These are phyloP conservation scores for Saccharomyces hybrid DNA, from an alignment of 1,139 yeast species.

Conservation along the genomic window DNA sequence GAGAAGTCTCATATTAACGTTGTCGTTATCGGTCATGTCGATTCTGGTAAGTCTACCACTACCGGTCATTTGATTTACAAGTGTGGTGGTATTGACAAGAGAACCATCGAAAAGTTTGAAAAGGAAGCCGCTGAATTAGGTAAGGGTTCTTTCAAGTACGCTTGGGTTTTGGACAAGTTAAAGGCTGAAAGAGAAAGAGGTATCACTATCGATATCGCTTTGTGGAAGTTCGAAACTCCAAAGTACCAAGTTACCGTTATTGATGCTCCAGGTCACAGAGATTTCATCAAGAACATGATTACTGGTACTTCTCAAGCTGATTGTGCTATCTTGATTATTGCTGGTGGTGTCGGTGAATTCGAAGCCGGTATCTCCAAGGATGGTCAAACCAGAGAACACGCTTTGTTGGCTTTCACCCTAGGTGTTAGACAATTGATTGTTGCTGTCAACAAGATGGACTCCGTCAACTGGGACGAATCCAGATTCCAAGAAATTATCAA, in stretches of 20 bases:
- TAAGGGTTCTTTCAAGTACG: conserved; percentile 98
- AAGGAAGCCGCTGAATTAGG: conserved; percentile 98
- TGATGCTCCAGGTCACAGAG: conserved; percentile 96
- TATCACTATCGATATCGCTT: conserved; percentile 91
- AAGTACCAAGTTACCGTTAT: conserved; percentile 87
- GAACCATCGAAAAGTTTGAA: conserved; percentile 98
- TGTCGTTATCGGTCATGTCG: conserved; percentile 99
- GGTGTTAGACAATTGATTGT: conserved; percentile 92
- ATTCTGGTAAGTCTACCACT: conserved; percentile 96
- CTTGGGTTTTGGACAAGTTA: conserved; percentile 92
- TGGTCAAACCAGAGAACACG: conserved; percentile 98
- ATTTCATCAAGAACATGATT: conserved; percentile 92
- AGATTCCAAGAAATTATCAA: conserved; percentile 76
- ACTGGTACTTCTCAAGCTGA: conserved; percentile 96
- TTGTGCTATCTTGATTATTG: conserved; percentile 90
- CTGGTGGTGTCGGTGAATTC: conserved; percentile 98
- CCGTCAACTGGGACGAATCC: conserved; percentile 75
- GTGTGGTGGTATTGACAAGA: conserved; percentile 90
- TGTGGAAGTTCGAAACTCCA: conserved; percentile 95
- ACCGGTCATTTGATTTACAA: conserved; percentile 97
- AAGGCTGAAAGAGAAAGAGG: conserved; percentile 98
- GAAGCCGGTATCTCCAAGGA: conserved; percentile 99
- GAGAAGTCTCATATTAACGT: conserved; percentile 94
- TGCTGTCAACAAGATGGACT: conserved; percentile 91
- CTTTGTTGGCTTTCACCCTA: conserved; percentile 92